These are phyloP conservation scores for Trametes punicea DNA, from an alignment of 768 basidiomycete species.

Conservation along the genomic window DNA sequence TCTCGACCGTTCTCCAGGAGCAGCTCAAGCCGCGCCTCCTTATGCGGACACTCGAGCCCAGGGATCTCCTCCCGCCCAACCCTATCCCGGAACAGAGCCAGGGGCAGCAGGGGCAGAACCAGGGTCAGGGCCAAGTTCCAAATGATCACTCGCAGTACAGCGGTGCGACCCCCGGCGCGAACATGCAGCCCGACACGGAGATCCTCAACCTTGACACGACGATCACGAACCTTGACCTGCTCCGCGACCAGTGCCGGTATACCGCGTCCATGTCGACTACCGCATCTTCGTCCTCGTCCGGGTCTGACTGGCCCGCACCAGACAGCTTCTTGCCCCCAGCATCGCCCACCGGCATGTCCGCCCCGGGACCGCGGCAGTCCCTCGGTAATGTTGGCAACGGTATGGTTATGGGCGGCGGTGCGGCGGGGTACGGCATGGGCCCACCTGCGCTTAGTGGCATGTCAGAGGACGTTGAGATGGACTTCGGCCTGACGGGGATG, in stretches of 20 bases:
- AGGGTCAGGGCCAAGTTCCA: not conserved
- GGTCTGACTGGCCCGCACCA: slow-evolving; percentile 2
- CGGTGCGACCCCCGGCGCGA: slow-evolving; percentile 4
- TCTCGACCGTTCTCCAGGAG: slow-evolving; percentile 21
- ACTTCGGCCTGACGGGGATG: slow-evolving; percentile 22
- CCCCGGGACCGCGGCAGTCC: not conserved
- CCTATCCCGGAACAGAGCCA: not conserved
- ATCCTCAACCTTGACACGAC: slow-evolving; percentile 13
- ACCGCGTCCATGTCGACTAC: not conserved
- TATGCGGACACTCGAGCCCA: slow-evolving; percentile 17
- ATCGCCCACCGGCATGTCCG: not conserved
- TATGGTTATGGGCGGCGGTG: not conserved
- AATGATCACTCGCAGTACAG: slow-evolving; percentile 10
- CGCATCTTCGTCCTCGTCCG: slow-evolving; percentile 5
- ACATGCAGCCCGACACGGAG: slow-evolving; percentile 11
- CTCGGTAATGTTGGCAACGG: not conserved
- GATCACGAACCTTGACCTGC: slow-evolving; percentile 17
- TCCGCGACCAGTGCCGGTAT: slow-evolving; percentile 17
- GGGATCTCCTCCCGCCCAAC: slow-evolving; percentile 10
- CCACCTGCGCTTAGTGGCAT: not conserved
- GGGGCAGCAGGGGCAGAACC: not conserved
- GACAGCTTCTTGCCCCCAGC: not conserved
- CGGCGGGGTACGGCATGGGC: not conserved
- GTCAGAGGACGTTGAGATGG: slow-evolving; percentile 18
- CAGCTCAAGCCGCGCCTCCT: slow-evolving; percentile 20